Conservation (phyloP, 2,329 filamentous ascomycete species). For the Tolypocladium album region DNA sequence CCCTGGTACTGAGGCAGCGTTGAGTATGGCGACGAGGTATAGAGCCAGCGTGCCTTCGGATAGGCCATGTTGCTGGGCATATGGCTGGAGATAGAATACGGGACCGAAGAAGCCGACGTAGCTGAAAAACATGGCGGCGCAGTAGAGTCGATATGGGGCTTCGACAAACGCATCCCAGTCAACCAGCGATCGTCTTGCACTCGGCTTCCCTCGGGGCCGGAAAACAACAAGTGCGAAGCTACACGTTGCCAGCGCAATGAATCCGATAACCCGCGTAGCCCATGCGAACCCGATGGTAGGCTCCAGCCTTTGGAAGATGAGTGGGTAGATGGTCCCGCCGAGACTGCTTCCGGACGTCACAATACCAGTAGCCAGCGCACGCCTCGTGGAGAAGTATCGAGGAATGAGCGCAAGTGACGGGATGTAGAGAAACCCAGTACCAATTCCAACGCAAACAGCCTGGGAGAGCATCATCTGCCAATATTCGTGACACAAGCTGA, state of each 20-base stretch:
- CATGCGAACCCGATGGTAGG: slow-evolving; percentile 20
- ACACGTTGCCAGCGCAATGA: slow-evolving; percentile 20
- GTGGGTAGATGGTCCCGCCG: slow-evolving; percentile 26
- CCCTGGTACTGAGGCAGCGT: slow-evolving; percentile 37
- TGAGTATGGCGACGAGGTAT: slow-evolving; percentile 40
- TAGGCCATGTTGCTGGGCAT: slow-evolving; percentile 23
- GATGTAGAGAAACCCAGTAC: slow-evolving; percentile 26
- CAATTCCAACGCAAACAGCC: slow-evolving; percentile 30
- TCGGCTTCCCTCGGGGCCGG: slow-evolving; percentile 10
- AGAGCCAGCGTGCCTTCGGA: slow-evolving; percentile 21
- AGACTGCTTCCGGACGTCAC: slow-evolving; percentile 28
- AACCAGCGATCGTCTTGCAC: neutral
- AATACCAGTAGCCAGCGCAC: slow-evolving; percentile 30
- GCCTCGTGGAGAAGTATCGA: slow-evolving; percentile 21
- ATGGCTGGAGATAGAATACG: slow-evolving; percentile 34
- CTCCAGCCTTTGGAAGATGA: slow-evolving; percentile 22
- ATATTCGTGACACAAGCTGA: slow-evolving; percentile 23
- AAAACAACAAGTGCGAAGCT: slow-evolving; percentile 17
- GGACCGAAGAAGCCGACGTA: slow-evolving; percentile 26
- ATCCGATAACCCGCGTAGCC: slow-evolving; percentile 22
- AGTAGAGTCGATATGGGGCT: slow-evolving; percentile 18
- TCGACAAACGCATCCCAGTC: slow-evolving; percentile 9
- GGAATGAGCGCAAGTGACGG: slow-evolving; percentile 27
- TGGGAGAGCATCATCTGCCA: slow-evolving; percentile 31
- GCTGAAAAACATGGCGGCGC: slow-evolving; percentile 20